phyloP scores from a whole-genome alignment of 441 rosid species.

The Raphanus hybrid region DNA sequence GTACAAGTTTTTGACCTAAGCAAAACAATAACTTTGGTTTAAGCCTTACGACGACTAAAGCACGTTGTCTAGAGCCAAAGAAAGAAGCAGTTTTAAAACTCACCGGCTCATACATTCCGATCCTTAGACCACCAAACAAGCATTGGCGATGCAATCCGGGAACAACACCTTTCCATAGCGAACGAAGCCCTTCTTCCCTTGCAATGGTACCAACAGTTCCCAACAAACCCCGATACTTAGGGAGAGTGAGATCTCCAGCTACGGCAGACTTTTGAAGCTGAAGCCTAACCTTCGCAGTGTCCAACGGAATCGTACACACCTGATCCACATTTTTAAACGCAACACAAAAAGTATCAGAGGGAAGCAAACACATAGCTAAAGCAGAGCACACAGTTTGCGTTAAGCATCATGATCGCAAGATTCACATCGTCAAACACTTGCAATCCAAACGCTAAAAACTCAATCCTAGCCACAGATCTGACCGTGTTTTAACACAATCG shows the following conservation, averaged over 20 bases:
- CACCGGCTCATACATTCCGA: conserved; percentile 96
- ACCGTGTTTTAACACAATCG: too few relatives aligned
- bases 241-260: conserved; percentile 74
- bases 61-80: background rate
- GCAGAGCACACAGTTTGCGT: too few relatives aligned
- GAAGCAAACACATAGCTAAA: too few relatives aligned
- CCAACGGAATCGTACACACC: too few relatives aligned
- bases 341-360: too few relatives aligned
- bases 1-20: conserved; percentile 82
- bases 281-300: conserved; percentile 42
- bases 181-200: conserved; percentile 86
- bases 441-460: too few relatives aligned
- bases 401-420: too few relatives aligned
- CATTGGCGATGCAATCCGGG: conserved; percentile 98
- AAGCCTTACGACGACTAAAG: conserved; percentile 19
- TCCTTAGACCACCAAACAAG: conserved; percentile 90
- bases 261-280: conserved; percentile 88
- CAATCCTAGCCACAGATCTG: too few relatives aligned
- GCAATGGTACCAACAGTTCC: conserved; percentile 96
- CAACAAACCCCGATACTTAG: conserved; percentile 90
- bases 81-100: too few relatives aligned
- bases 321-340: too few relatives aligned
- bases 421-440: too few relatives aligned
- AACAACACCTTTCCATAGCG: conserved; percentile 96
- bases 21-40: conserved; percentile 17